Evolutionary conservation across 2,329 filamentous ascomycete species (phyloP), one percentile per base, ranked within the genome.

Genomic region (Pseudopithomyces maydicus): DNA sequence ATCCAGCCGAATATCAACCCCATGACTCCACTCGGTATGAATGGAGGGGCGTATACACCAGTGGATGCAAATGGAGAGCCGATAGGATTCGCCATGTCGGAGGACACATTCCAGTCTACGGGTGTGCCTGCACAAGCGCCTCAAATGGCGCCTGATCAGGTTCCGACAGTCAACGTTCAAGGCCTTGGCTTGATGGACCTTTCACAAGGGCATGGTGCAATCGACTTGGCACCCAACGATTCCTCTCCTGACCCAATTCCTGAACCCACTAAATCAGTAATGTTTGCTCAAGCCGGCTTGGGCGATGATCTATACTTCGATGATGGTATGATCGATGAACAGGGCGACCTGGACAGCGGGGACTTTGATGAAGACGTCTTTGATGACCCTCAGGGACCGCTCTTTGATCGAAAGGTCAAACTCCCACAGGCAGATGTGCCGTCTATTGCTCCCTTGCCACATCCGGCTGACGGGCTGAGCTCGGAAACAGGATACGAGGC

Each of bases 321-420:
- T 60, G 86, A 87, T 67, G 88, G 87, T 2, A 74, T 86, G 63
- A 80, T 83, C 14, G 81, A 84, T 47, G 82, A 81, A 55, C 74
- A 85, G 67, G 81, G 80, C 17, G 70, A 66, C 8, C 68, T 73
- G 5, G 84, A 88, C 26, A 80, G 80, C 1, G 78, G 79, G 0
- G 79, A 83, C 1, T 91, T 92, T 70, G 88, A 92, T 58, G 89
- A 92, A 70, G 88, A 87, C 6, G 82, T 91, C 14, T 91, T 92
- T 67, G 89, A 92, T 62, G 81, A 86, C 52, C 76, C 76, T 2
- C 54, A 66, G n/a, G 67, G 72, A 19, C 75, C 70, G 8, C 53
- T 77, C 6, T 77, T 72, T 32, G 81, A 89, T 86, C 86, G 14
- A 83, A 74, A 72, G 44, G 57, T 68, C 17, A 73, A 69, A 51